Conservation (phyloP, 208 protist genomes). For the Trichomonas gallinae region DNA sequence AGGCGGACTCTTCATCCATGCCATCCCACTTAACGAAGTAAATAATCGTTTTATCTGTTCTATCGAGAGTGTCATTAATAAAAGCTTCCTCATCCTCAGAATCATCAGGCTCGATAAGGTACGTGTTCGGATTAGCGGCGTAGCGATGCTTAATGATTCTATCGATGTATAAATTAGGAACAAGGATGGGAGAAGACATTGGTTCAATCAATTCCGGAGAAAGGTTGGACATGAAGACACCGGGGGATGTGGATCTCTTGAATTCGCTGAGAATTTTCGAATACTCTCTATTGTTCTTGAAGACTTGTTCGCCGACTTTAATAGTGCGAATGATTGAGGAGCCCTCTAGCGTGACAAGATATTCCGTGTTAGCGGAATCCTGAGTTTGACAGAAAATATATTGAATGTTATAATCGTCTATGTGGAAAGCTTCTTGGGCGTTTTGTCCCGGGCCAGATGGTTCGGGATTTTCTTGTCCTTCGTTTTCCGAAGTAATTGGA, state of each 20-base stretch:
- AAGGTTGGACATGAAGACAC: neutral
- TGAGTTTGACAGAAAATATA: neutral
- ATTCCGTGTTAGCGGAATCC: neutral
- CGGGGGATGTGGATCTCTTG: neutral
- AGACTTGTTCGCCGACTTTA: neutral
- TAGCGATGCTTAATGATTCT: neutral
- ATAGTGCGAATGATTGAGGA: neutral
- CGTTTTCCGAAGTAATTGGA: neutral
- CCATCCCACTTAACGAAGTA: neutral
- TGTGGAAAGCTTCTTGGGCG: neutral
- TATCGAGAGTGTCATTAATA: neutral
- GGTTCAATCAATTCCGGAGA: neutral
- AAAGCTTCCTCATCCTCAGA: neutral
- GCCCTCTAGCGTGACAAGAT: neutral
- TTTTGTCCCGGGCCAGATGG: neutral
- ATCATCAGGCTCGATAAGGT: neutral
- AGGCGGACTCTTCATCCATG: neutral
- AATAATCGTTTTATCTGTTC: neutral
- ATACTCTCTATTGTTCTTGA: neutral
- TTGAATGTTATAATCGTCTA: neutral
- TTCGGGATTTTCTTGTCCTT: neutral
- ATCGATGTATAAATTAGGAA: neutral
- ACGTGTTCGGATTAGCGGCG: neutral
- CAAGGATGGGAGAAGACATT: neutral
- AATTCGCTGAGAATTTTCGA: neutral